phyloP scores from a whole-genome alignment of 306 rosid species.

The Albizia julibrissin region DNA sequence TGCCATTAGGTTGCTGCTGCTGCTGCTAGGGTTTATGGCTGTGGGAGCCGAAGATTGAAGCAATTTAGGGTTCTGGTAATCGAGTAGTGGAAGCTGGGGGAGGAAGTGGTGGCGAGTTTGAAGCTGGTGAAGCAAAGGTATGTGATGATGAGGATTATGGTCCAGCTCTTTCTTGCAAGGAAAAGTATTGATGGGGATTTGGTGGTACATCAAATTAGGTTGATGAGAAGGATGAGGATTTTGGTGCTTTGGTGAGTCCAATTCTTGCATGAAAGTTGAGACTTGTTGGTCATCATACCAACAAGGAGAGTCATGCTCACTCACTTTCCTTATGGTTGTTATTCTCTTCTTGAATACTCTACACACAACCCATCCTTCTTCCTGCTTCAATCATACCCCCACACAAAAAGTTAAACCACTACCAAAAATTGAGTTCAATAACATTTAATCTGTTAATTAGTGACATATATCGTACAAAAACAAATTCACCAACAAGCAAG shows the following conservation, averaged over 20 bases:
- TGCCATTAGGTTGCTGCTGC: background rate
- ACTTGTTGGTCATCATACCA: conserved; percentile 89
- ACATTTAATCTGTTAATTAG: background rate
- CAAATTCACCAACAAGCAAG: background rate
- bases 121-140: background rate
- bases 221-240: conserved; percentile 30
- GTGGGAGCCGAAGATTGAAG: background rate
- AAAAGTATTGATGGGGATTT: background rate
- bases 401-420: background rate
- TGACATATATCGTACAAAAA: background rate
- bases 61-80: background rate
- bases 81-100: background rate
- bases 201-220: conserved; percentile 46
- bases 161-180: conserved; percentile 76
- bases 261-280: conserved; percentile 64
- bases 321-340: conserved; percentile 66
- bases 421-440: background rate
- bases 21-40: background rate
- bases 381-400: conserved; percentile 50
- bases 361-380: conserved; percentile 98
- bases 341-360: conserved; percentile 94
- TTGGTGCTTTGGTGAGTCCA: conserved; percentile 75
- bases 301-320: conserved; percentile 72
- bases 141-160: conserved; percentile 1
- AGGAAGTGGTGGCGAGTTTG: conserved; percentile 11